Percentiles rank a stretch among this genome's conserved stretches.
phyloP scores from a whole-genome alignment of 805 yeast genomes.

The Yarrowia sp. region DNA sequence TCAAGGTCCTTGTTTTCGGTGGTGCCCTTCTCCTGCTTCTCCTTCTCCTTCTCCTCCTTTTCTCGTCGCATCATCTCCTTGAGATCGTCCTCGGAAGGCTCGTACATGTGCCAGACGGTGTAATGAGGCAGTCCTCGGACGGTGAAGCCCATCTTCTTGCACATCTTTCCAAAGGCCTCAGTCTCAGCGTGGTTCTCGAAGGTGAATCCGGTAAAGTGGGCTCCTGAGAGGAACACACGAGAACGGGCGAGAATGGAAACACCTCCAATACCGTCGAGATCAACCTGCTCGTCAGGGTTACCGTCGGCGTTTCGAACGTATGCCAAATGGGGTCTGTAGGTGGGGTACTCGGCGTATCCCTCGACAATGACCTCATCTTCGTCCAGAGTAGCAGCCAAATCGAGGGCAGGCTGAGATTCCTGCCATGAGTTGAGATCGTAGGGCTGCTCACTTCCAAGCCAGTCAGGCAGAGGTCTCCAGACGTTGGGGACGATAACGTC shows the following conservation, averaged over 20 bases:
- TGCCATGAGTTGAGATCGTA: conserved; percentile 97
- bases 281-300: conserved; percentile 84
- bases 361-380: conserved; percentile 97
- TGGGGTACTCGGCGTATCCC: conserved; percentile 95
- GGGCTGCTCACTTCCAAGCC: conserved; percentile 89
- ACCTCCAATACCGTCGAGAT: conserved; percentile 96
- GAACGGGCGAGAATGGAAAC: conserved; percentile 92
- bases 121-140: conserved; percentile 95
- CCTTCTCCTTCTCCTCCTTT: conserved; percentile 48
- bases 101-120: conserved; percentile 96
- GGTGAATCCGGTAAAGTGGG: conserved; percentile 96
- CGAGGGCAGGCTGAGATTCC: conserved; percentile 75
- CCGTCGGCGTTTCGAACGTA: conserved; percentile 95
- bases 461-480: conserved; percentile 96
- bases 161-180: conserved; percentile 93
- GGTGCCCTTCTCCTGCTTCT: conserved; percentile 43
- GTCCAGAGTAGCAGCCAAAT: conserved; percentile 60
- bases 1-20: conserved; percentile 41
- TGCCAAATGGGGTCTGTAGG: conserved; percentile 98
- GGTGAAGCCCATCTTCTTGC: conserved; percentile 83
- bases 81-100: conserved; percentile 94
- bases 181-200: conserved; percentile 97
- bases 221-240: conserved; percentile 81
- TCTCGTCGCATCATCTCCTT: conserved; percentile 61
- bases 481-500: conserved; percentile 98